Conservation (phyloP, 768 basidiomycete species). For the Tephrocybe sp. region DNA sequence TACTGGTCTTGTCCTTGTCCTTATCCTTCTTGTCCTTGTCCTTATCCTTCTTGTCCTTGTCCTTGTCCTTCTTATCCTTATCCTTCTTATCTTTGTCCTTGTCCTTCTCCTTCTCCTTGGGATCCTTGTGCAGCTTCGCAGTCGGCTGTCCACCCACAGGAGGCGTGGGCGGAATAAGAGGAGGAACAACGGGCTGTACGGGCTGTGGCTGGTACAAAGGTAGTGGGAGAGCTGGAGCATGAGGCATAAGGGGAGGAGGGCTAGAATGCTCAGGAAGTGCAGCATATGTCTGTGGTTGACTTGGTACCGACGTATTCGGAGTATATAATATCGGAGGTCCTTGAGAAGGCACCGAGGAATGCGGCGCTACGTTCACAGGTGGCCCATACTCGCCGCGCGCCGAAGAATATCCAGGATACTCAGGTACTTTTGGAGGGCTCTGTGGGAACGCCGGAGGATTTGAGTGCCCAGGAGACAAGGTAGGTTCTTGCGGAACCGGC, state of each 20-base stretch:
- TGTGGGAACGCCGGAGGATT: not conserved
- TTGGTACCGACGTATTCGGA: not conserved
- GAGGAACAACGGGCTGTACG: not conserved
- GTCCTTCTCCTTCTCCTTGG: not conserved
- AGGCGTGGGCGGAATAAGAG: not conserved
- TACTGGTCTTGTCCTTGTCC: not conserved
- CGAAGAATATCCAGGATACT: not conserved
- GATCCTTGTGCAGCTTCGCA: not conserved
- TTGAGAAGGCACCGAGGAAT: not conserved
- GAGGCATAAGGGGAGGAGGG: not conserved
- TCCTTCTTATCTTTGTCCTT: not conserved
- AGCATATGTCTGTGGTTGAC: not conserved
- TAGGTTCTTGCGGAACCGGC: not conserved
- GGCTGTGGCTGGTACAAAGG: slow-evolving; percentile 12
- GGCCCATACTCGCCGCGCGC: not conserved
- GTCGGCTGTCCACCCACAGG: not conserved
- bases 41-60: not conserved
- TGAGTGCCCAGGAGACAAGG: not conserved
- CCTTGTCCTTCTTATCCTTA: not conserved
- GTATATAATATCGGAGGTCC: not conserved
- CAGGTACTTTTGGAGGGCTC: not conserved
- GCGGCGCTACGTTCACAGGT: not conserved
- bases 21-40: not conserved
- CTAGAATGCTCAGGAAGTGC: not conserved
- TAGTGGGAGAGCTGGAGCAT: not conserved